Percentiles rank a stretch among this genome's conserved stretches.
These are phyloP conservation scores for Fraxinus pennsylvanica DNA, from an alignment of 257 asterid genomes.

Conservation along the genomic window DNA sequence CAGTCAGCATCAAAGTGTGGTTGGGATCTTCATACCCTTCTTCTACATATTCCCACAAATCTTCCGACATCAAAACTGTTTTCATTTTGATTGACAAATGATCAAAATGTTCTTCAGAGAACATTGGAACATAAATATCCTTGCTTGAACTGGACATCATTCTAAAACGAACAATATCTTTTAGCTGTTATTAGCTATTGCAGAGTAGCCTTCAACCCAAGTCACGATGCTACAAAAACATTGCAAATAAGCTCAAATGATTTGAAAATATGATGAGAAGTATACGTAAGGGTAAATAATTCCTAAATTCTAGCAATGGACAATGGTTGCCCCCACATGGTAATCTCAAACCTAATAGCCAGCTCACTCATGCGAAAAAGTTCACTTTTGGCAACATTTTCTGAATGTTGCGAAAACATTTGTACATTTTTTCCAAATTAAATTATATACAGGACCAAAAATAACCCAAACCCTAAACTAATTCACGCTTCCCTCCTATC, in stretches of 20 bases:
- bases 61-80: constrained; percentile 1
- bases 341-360: too few relatives aligned
- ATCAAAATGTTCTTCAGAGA: not conserved
- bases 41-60: constrained; percentile 18
- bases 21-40: not conserved
- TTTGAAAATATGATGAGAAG: not conserved
- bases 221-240: not conserved
- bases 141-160: constrained; percentile 7
- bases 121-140: not conserved
- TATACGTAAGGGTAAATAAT: not conserved
- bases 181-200: not conserved
- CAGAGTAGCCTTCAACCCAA: not conserved
- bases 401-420: too few relatives aligned
- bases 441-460: too few relatives aligned
- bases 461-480: too few relatives aligned
- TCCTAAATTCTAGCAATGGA: too few relatives aligned
- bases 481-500: too few relatives aligned
- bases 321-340: too few relatives aligned
- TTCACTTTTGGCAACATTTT: too few relatives aligned
- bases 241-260: not conserved
- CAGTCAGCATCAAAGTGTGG: not conserved
- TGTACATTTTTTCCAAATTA: too few relatives aligned
- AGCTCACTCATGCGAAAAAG: too few relatives aligned
- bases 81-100: constrained; percentile 17
- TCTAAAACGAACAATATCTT: not conserved